Evolutionary conservation across 176 grass and related monocot genomes (phyloP).

Genomic region (Miscanthus lutarioriparius): DNA sequence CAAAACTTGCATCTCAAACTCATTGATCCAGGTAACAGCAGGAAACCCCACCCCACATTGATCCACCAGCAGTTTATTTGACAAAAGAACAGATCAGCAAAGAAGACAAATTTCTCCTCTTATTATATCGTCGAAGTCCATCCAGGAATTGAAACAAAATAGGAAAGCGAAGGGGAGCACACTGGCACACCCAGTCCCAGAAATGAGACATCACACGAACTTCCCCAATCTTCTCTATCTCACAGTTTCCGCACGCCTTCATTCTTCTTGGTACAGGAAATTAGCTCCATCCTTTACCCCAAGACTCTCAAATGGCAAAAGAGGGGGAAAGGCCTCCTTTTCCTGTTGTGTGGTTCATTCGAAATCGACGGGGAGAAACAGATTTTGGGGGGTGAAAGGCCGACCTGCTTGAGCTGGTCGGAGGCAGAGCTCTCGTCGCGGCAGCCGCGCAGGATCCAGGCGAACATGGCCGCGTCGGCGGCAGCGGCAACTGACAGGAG

Average conservation of each 20-base stretch:
- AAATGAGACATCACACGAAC: background rate
- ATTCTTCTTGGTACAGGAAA: background rate
- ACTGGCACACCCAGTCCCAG: background rate
- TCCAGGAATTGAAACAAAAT: background rate
- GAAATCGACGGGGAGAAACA: background rate
- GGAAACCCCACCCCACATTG: background rate
- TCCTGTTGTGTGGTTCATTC: background rate
- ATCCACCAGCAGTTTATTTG: background rate
- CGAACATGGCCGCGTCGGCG: constrained; percentile 39
- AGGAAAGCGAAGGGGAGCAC: too few species aligned
- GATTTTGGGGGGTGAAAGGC: background rate
- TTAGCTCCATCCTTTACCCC: background rate
- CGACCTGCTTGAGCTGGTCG: constrained; percentile 65
- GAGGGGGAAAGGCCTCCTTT: too few species aligned
- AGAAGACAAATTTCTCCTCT: background rate
- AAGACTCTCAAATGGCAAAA: background rate
- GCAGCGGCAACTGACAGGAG: background rate
- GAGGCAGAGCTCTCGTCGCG: constrained; percentile 51
- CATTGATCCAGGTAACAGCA: background rate
- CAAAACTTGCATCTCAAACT: background rate
- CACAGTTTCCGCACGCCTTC: background rate
- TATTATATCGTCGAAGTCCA: background rate
- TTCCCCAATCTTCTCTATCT: background rate
- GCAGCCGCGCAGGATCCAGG: constrained; percentile 51
- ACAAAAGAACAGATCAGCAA: background rate